These are phyloP conservation scores for Metschnikowia picachoensis DNA, from an alignment of 805 yeast species.

Conservation along the genomic window DNA sequence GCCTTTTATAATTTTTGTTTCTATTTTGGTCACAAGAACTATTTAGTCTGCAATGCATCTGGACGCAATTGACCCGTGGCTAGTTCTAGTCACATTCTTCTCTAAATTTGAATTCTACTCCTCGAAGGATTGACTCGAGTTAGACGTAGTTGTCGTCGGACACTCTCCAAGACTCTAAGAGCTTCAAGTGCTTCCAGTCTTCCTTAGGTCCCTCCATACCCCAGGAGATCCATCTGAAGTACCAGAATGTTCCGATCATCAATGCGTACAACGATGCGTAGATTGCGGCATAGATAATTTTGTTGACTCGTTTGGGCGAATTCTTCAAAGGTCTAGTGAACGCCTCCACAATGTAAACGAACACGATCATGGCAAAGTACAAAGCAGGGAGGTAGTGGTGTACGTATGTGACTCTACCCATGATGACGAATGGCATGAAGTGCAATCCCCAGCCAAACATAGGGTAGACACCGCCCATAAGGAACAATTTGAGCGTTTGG, in stretches of 20 bases:
- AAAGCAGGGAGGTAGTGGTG: conserved; percentile 96
- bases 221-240: conserved; percentile 65
- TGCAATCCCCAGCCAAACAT: conserved; percentile 89
- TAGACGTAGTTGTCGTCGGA: conserved; percentile 34
- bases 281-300: conserved; percentile 20
- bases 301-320: conserved; percentile 8
- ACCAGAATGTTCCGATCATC: conserved; percentile 56
- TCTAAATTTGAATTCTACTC: too few relatives aligned
- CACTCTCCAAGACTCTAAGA: conserved; percentile 40
- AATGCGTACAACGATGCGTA: conserved; percentile 45
- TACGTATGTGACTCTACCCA: conserved; percentile 96
- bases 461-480: conserved; percentile 78
- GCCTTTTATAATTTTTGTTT: too few relatives aligned
- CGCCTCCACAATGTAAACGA: conserved; percentile 56
- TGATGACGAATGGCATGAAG: conserved; percentile 80
- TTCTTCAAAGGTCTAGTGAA: conserved; percentile 24
- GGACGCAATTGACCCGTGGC: too few relatives aligned
- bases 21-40: too few relatives aligned
- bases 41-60: too few relatives aligned
- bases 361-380: conserved; percentile 85
- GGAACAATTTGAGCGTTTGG: conserved; percentile 45
- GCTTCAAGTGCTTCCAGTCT: conserved; percentile 37
- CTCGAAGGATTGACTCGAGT: background rate
- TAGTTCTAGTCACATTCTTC: too few relatives aligned
- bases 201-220: conserved; percentile 66